Evolutionary conservation across 2,329 filamentous ascomycete species (phyloP), one percentile per base, ranked within the genome.

Genomic region (Aureobasidium sp.): DNA sequence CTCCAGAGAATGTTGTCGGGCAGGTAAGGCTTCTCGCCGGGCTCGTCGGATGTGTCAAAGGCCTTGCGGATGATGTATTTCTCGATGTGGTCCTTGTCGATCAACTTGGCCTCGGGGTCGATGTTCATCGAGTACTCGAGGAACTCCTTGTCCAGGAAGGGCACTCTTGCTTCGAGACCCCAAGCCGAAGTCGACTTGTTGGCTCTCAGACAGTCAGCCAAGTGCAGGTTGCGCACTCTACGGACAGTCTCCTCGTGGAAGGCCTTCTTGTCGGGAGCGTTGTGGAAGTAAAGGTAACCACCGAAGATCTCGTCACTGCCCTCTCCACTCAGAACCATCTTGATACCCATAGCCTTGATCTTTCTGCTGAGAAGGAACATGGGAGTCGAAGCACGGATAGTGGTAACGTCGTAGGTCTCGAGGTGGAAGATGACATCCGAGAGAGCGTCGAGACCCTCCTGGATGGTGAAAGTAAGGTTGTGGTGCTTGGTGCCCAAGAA

Each of bases 131-230:
- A 79, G 17, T 86, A 84, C 77, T 97, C 90, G 65, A 99, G 85
- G 84, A 99, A 99, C 81, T 90, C 80, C 83, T 97, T 97, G 79
- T 99, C 94, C 65, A 99, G 80, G 85, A 99, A 99, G 3, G 94
- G 94, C 65, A 99, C 94, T 73, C 94, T 91, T 47, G 95, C 94
- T 80, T 99, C 94, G 37, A 99, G 85, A 72, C 94, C 94, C 94
- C 94, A 99, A 5, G 94, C 94, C 7, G 91, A 92, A 20, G 94
- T 99, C 41, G 93, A 97, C 83, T 99, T 99, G 88, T 99, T 99
- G 76, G 94, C 94, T 70, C 94, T 88, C 71, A 99, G 82, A 78
- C 94, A 97, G 77, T 99, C 94, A n/a, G 92, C 86, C 67, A 96
- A 79, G 74, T 99, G 94, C 68, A 99, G 81, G 85, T 97, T 93